phyloP scores from a whole-genome alignment of 164 flowering plant species.

The Vitis rupestris region DNA sequence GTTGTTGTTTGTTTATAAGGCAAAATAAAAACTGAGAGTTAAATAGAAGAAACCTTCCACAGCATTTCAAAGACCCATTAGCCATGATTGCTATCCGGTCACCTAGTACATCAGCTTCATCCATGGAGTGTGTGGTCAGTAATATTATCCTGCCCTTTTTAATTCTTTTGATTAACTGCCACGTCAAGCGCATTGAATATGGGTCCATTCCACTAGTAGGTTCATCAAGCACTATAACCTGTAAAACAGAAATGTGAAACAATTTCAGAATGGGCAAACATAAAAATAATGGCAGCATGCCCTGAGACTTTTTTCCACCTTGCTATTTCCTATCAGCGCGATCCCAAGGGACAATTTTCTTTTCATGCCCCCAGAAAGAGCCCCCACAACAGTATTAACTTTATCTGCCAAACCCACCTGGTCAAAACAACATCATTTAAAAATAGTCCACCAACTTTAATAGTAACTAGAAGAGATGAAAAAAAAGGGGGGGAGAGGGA shows the following conservation, averaged over 20 bases:
- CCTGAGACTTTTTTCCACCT: slow-evolving; percentile 43
- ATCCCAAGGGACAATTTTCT: slow-evolving; percentile 94
- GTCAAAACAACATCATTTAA: slow-evolving; percentile 10
- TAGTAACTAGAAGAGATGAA: too few relatives aligned
- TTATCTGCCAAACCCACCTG: slow-evolving; percentile 96
- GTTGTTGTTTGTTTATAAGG: background rate
- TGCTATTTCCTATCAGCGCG: slow-evolving; percentile 92
- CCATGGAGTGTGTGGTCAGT: slow-evolving; percentile 98
- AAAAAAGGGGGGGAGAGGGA: too few relatives aligned
- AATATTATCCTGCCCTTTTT: slow-evolving; percentile 91
- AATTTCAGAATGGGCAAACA: slow-evolving; percentile 1
- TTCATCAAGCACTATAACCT: slow-evolving; percentile 97
- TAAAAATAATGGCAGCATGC: slow-evolving; percentile 2
- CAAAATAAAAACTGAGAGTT: background rate
- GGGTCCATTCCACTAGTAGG: slow-evolving; percentile 99
- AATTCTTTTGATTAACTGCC: slow-evolving; percentile 89
- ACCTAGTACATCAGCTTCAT: slow-evolving; percentile 95
- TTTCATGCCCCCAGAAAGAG: slow-evolving; percentile 98
- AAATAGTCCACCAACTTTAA: background rate
- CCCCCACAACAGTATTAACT: slow-evolving; percentile 56
- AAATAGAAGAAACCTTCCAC: slow-evolving; percentile 71
- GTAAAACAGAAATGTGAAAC: slow-evolving; percentile 13
- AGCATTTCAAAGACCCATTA: slow-evolving; percentile 92
- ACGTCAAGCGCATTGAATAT: slow-evolving; percentile 96
- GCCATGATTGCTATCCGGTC: slow-evolving; percentile 99